Conservation (phyloP, 768 basidiomycete species). For the Tylopilus felleus region DNA sequence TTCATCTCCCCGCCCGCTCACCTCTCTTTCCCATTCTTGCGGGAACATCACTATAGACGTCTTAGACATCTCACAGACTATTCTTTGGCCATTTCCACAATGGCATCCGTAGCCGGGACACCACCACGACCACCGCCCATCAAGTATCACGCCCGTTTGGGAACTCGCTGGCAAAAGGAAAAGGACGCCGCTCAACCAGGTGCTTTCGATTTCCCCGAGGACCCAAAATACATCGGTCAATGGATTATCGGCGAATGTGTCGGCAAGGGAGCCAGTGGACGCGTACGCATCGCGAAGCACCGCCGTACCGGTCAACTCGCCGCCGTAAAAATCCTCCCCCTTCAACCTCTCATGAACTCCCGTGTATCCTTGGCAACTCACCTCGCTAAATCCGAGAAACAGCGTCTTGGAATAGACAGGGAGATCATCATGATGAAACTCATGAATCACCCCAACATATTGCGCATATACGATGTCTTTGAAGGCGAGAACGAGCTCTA, state of each 20-base stretch:
- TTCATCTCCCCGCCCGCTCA: constrained; percentile 8
- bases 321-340: constrained; percentile 92
- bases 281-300: constrained; percentile 92
- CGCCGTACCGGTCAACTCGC: constrained; percentile 84
- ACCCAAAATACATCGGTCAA: constrained; percentile 83
- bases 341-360: constrained; percentile 72
- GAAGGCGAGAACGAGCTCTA: constrained; percentile 90
- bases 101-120: constrained; percentile 39
- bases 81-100: background rate
- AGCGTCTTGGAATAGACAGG: constrained; percentile 82
- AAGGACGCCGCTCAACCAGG: constrained; percentile 72
- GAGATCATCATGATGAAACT: constrained; percentile 99
- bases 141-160: constrained; percentile 63
- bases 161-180: constrained; percentile 87
- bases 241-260: constrained; percentile 94
- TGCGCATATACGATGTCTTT: constrained; percentile 94
- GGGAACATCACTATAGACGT: constrained; percentile 20
- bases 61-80: constrained; percentile 14
- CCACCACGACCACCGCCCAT: constrained; percentile 73
- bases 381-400: constrained; percentile 73
- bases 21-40: background rate
- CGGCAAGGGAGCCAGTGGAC: constrained; percentile 91
- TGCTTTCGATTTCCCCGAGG: constrained; percentile 79
- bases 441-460: constrained; percentile 96
- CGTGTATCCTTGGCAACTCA: constrained; percentile 64